Base-by-base conservation (phyloP, 2,329 filamentous ascomycete species). In the Thelonectria blattea region DNA sequence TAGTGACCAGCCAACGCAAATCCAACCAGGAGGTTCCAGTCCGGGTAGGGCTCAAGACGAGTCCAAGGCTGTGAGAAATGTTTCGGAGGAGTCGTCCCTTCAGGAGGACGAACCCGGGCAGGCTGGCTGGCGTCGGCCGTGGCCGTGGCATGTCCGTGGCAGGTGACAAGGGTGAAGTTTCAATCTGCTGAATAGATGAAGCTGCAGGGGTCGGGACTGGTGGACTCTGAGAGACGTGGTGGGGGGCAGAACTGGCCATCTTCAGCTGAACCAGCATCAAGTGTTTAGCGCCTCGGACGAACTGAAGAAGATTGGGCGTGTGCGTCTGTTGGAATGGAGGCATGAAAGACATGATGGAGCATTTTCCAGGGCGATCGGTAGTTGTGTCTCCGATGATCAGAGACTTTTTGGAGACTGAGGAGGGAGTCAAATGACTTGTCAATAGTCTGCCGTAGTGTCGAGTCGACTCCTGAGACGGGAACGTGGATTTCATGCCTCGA, bases 221-320 rank as follows among this genome's bases (percentile, higher is more conserved):
- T 37, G 42, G 7, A 47, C 22, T 7, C 22, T 14, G 18, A 48
- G 6, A 27, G 3, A 12, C 7, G 41, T 43, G 46, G 32, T 64
- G 58, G 52, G 65, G 52, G 34, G 22, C 54, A 37, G 54, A 24
- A 46, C 47, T 53, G 59, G 52, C 66, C 63, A 68, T 68, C 64
- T 30, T 70, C 68, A 70, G 68, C 68, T 70, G 68, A 68, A 68
- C 68, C 66, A 60, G 68, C 60, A 70, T 70, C 58, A 14, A 14
- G 54, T 56, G 32, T 66, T n/a, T 70, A 70, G 63, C 58, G 63
- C 63, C 34, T 14, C 24, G 7, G 20, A 4, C 45, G 22, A 47
- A 32, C 45, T 47, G 45, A 51, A 24, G 10, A 15, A 24, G 30
- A 30, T 55, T 10, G 32, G 37, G 14, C n/a, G 46, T 20, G n/a